Conservation (phyloP, 106 monocot species). For the Vanilla planifolia region DNA sequence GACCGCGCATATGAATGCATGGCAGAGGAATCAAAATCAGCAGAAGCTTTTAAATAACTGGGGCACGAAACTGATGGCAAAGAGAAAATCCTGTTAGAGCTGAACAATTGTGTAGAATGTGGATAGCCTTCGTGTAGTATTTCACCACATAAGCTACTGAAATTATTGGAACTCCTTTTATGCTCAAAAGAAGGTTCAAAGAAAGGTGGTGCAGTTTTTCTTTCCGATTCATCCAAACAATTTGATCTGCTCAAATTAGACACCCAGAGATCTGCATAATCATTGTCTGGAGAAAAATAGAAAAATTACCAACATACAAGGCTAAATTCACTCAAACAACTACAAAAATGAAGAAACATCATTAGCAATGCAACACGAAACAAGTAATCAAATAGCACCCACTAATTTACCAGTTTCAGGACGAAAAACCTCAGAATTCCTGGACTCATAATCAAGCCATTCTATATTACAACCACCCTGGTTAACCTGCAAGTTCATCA, state of each 20-base stretch:
- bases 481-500: not conserved
- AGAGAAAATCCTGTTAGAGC: conserved; percentile 4
- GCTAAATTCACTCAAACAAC: not conserved
- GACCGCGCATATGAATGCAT: conserved; percentile 14
- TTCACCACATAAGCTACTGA: conserved; percentile 1
- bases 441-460: not conserved
- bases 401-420: not conserved
- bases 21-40: not conserved
- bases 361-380: not conserved
- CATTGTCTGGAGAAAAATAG: not conserved
- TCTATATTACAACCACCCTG: not conserved
- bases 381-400: not conserved
- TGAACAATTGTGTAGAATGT: conserved; percentile 1
- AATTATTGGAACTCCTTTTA: conserved; percentile 8
- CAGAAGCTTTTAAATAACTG: conserved; percentile 17
- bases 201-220: conserved; percentile 5
- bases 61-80: conserved; percentile 2
- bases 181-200: not conserved
- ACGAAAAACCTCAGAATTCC: not conserved
- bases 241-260: conserved; percentile 3
- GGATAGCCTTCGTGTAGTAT: conserved; percentile 3
- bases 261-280: conserved; percentile 3
- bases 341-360: not conserved
- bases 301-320: not conserved
- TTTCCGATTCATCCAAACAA: conserved; percentile 7